phyloP scores from a whole-genome alignment of 2,329 filamentous ascomycete species.

The Colletotrichum gloeosporioides region DNA sequence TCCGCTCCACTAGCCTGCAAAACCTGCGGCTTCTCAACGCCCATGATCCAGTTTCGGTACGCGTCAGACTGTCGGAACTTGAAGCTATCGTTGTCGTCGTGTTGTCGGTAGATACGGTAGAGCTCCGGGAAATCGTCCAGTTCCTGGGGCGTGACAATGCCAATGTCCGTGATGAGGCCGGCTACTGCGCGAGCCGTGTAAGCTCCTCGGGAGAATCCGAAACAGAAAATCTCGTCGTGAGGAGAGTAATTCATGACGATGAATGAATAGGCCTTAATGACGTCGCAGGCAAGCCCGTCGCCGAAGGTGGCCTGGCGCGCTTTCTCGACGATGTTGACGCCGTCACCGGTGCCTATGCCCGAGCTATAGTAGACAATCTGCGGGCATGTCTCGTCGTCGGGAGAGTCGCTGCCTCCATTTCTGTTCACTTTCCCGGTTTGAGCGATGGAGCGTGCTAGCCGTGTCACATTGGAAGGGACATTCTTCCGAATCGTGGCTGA shows the following conservation, averaged over 20 bases:
- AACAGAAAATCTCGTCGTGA: conserved; percentile 36
- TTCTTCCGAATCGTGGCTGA: neutral
- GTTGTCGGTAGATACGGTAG: neutral
- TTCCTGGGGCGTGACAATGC: conserved; percentile 20
- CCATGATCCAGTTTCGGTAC: neutral
- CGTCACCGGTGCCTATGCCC: neutral
- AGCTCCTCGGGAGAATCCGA: conserved; percentile 45
- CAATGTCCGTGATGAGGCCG: conserved; percentile 36
- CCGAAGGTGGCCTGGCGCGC: neutral
- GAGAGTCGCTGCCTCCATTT: neutral
- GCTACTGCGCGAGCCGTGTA: conserved; percentile 45
- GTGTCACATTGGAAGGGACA: conserved; percentile 6
- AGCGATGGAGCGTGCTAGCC: neutral
- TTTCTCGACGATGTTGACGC: neutral
- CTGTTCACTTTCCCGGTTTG: neutral
- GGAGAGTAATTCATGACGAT: conserved; percentile 37
- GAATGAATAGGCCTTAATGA: conserved; percentile 41
- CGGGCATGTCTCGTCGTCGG: neutral
- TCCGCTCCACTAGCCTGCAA: too few species aligned
- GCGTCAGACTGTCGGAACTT: neutral
- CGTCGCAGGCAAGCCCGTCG: neutral
- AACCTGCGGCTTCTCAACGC: neutral
- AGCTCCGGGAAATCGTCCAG: conserved; percentile 21
- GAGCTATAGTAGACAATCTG: neutral
- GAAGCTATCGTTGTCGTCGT: neutral